A percentile compares a stretch with the other conserved stretches of the same genome.
Conservation (phyloP, 495 filamentous ascomycete species). For the Aspergillus taichungensis region DNA sequence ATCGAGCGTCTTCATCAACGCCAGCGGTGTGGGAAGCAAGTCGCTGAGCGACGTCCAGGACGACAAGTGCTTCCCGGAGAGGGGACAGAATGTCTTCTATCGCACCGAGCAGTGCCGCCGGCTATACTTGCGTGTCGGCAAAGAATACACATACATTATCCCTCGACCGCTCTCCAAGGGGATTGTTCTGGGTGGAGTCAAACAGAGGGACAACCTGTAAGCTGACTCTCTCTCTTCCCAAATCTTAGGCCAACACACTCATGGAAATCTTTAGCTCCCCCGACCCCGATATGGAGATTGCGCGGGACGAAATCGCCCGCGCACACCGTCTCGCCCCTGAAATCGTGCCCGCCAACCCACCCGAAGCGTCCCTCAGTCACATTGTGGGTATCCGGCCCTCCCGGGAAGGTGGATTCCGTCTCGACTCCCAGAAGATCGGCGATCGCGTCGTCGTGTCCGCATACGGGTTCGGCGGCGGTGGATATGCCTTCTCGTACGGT, state of each 20-base stretch:
- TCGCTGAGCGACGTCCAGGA: slow-evolving; percentile 30
- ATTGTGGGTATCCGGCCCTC: slow-evolving; percentile 37
- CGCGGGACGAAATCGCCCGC: slow-evolving; percentile 33
- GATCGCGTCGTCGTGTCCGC: slow-evolving; percentile 26
- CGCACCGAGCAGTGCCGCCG: slow-evolving; percentile 22
- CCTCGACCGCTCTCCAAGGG: slow-evolving; percentile 35
- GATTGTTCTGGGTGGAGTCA: slow-evolving; percentile 40
- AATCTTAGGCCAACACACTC: neutral
- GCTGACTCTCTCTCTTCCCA: neutral
- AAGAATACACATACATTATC: slow-evolving; percentile 44
- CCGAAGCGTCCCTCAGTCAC: slow-evolving; percentile 22
- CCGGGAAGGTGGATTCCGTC: slow-evolving; percentile 28
- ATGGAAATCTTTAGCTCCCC: slow-evolving; percentile 18
- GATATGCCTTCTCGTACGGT: slow-evolving; percentile 38
- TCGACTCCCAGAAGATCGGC: slow-evolving; percentile 25
- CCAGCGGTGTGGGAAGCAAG: slow-evolving; percentile 33
- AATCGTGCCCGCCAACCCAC: slow-evolving; percentile 28
- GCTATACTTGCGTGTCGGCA: slow-evolving; percentile 35
- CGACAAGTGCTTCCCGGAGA: slow-evolving; percentile 30
- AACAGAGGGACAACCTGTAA: slow-evolving; percentile 32
- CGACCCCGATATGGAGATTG: slow-evolving; percentile 30
- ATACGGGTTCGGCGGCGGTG: slow-evolving; percentile 37
- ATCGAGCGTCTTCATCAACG: slow-evolving; percentile 36
- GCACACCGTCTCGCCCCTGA: slow-evolving; percentile 33
- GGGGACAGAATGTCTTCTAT: slow-evolving; percentile 37